These are phyloP conservation scores for Thyridium curvatum DNA, from an alignment of 2,329 filamentous ascomycete species.

Conservation along the genomic window DNA sequence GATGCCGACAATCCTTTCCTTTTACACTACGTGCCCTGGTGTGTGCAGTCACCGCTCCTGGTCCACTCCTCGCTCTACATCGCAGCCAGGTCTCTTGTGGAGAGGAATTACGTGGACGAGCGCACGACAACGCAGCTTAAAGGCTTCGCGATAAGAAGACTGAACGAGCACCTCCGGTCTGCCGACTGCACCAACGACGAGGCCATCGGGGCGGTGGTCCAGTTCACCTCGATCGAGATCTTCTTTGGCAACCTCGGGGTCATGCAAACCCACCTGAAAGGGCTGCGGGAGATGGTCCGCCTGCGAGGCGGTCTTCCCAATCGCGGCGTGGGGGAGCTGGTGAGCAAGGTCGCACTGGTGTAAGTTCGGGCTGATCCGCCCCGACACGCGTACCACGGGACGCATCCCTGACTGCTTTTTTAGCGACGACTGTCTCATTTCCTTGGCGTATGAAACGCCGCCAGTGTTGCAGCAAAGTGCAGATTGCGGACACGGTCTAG, in stretches of 20 bases:
- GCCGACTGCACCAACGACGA: constrained; percentile 25
- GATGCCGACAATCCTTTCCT: constrained; percentile 33
- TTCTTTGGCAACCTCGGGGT: constrained; percentile 38
- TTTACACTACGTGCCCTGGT: constrained; percentile 36
- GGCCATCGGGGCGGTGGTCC: constrained; percentile 34
- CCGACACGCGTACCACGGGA: too few species aligned
- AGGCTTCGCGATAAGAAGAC: constrained; percentile 29
- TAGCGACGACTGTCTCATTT: constrained; percentile 33
- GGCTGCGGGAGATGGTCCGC: constrained; percentile 40
- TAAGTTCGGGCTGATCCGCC: constrained; percentile 22
- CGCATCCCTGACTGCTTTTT: background rate
- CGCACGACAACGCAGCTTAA: constrained; percentile 30
- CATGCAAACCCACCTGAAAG: constrained; percentile 36
- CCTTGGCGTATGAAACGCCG: constrained; percentile 37
- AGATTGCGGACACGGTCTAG: constrained; percentile 11
- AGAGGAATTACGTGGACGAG: constrained; percentile 34
- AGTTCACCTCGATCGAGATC: constrained; percentile 40
- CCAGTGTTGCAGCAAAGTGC: constrained; percentile 30
- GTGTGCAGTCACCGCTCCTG: constrained; percentile 37
- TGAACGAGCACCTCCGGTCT: constrained; percentile 33
- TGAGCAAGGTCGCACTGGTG: constrained; percentile 43
- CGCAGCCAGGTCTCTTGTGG: constrained; percentile 37
- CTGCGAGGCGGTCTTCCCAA: constrained; percentile 37
- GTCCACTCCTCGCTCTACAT: constrained; percentile 38
- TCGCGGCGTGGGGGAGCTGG: constrained; percentile 37